Base-by-base conservation (phyloP, 1,284 basidiomycete genomes). In the Sporisorium iseilematis-ciliati region DNA sequence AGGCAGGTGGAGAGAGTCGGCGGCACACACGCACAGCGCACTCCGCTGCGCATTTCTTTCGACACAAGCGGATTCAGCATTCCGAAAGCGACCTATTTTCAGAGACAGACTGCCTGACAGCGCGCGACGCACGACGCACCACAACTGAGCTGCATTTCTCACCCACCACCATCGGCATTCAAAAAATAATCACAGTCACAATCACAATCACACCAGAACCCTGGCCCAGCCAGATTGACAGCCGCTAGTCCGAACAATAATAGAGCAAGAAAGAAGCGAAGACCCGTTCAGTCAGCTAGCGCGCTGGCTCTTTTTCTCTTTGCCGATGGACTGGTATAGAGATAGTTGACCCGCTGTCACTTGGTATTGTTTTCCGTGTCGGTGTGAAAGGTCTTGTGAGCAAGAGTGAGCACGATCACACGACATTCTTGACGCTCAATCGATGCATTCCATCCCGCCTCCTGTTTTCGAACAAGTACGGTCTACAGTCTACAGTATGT, bases 91-190 rank as follows among this genome's bases (percentile, higher is more conserved):
- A 31, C 29, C 10, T 5, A 31, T 31, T 31, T n/a, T n/a, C n/a
- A n/a, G n/a, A n/a, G 29, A 31, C 29, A 6, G 29, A 31, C 29
- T 31, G 29, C 5, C 29, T 31, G 29, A 35, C 33, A 8, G 35
- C 35, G 12, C 35, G 35, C 35, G 35, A 38, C 35, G 35, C 12
- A 11, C n/a, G n/a, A n/a, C n/a, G n/a, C n/a, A n/a, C n/a, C n/a
- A 4, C 35, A 38, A 38, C 35, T 38, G 12, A 38, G 35, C 35
- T 38, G 35, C 35, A 38, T 38, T 38, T 38, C 35, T 38, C 11
- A 49, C 48, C 26, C 48, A 49, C 48, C 41, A 21, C 41, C 48
- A 49, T 31, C 48, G 48, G 48, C 48, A 49, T 31, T 49, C 46
- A 18, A n/a, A 25, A 45, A 20, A 41, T 29, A 29, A 29, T n/a